Evolutionary conservation across 139 green algal species (phyloP), one percentile per base, ranked within the genome.

Genomic region (Coelastrella sp.): DNA sequence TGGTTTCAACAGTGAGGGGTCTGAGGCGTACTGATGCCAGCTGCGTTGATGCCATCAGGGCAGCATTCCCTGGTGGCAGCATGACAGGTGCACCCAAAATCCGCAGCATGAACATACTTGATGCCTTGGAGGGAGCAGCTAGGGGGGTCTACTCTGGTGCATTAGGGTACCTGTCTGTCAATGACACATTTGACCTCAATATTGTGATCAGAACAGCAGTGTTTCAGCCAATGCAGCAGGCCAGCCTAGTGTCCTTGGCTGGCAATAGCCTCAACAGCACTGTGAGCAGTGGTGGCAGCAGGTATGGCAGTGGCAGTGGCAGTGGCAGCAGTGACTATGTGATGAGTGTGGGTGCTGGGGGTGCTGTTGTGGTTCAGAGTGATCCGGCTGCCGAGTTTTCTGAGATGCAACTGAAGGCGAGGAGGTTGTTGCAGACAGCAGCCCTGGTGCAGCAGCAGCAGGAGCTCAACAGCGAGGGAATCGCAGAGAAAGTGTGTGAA

Each of bases 191-290:
- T 87, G 98, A 99, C 92, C 93, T 99, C 11, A 99, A 99, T 95
- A 98, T 99, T 74, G 97, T 99, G 24, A 99, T 99, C 88, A 93
- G 98, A 66, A 99, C 96, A 7, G 98, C 96, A 0, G 93, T 99
- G 9, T 85, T 99, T 7, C 35, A 91, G 84, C 70, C 58, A 9
- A 76, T 24, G 24, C 27, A 73, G 80, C 61, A 8, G 22, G 11
- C 7, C 75, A 61, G 27, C 75, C 27, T n/a, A 27, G 24, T 27
- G 14, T 25, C 56, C 92, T n/a, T 35, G 59, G 7, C 22, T 49
- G 35, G 35, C 35, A 49, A 49, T 49, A 3, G 3, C 35, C 35
- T 49, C 35, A 49, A 78, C 56, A 25, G 10, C 82, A 70, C 7
- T 70, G 63, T 4, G 12, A 17, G 63, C 63, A 70, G 63, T 17